Base-by-base conservation (phyloP, 352 stramenopile genomes). In the Phytophthora agathidicida region DNA sequence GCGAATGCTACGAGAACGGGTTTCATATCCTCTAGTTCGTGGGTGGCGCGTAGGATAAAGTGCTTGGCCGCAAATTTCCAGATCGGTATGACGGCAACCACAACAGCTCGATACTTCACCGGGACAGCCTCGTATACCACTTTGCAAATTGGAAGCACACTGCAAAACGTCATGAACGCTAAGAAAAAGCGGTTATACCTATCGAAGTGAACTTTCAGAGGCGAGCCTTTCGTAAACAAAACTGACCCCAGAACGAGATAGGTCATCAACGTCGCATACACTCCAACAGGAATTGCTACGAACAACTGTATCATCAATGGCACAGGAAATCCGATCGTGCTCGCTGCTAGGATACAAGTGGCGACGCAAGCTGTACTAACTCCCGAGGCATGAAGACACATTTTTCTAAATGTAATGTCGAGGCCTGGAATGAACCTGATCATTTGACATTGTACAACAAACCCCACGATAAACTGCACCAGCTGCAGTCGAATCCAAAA, bases 231-330 rank as follows among this genome's bases (percentile, higher is more conserved):
- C n/a, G 39, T 23, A 19, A 65, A 32, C 17, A 50, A 33, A 31
- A 20, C 57, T 42, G 22, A 42, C 5, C 48, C 48, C 6, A 66
- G 10, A 7, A 48, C 22, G 5, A 54, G 26, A 11, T 30, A 22
- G 5, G 36, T 41, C n/a, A 65, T 60, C 3, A 45, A 3, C 7
- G 49, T 17, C 2, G 27, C 44, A 22, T 32, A 59, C 16, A 65
- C 36, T 22, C 31, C 17, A 8, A 46, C 35, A 1, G 30, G 28
- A 36, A 57, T 4, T 20, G 13, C 17, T 1, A 19, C 37, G 28
- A 57, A 9, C n/a, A n/a, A n/a, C 19, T 64, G 45, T 27, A 30
- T 24, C 36, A 51, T 51, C 3, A 57, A 20, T 3, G 54, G 54
- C 1, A 57, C 22, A 11, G 54, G 54, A 17, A 64, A 64, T 2